These are phyloP conservation scores for Penicillium bovifimosum DNA, from an alignment of 495 filamentous ascomycete species.

Conservation along the genomic window DNA sequence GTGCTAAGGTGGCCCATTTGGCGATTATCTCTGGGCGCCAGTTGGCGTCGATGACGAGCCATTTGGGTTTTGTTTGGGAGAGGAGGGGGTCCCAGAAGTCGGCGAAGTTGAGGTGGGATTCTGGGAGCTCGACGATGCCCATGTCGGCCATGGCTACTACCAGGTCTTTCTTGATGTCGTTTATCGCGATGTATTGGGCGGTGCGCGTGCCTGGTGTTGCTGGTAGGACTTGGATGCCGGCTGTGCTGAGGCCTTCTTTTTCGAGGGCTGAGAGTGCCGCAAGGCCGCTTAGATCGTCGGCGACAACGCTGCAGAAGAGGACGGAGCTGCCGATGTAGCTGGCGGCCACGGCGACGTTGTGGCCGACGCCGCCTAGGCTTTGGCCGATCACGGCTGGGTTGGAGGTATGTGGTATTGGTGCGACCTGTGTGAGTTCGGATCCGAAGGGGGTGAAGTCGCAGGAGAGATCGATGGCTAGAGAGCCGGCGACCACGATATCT, in stretches of 20 bases:
- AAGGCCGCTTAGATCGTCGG: slow-evolving; percentile 69
- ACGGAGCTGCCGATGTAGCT: slow-evolving; percentile 54
- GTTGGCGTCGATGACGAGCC: slow-evolving; percentile 79
- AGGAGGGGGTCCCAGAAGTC: slow-evolving; percentile 56
- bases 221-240: slow-evolving; percentile 54
- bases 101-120: slow-evolving; percentile 37
- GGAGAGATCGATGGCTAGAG: slow-evolving; percentile 79
- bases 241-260: slow-evolving; percentile 55
- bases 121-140: slow-evolving; percentile 65
- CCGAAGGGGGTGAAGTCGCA: slow-evolving; percentile 63
- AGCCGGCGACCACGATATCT: slow-evolving; percentile 82
- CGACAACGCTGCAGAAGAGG: slow-evolving; percentile 70
- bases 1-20: slow-evolving; percentile 57
- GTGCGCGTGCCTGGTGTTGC: slow-evolving; percentile 54
- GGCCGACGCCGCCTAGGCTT: slow-evolving; percentile 87
- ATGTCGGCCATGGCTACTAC: slow-evolving; percentile 92
- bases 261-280: slow-evolving; percentile 59
- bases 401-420: slow-evolving; percentile 69
- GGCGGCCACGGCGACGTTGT: slow-evolving; percentile 81
- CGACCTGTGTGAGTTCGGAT: slow-evolving; percentile 18
- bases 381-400: slow-evolving; percentile 77
- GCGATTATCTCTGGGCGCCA: slow-evolving; percentile 60
- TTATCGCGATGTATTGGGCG: slow-evolving; percentile 86
- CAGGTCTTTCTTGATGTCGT: slow-evolving; percentile 75
- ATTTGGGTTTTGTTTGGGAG: slow-evolving; percentile 52